phyloP scores from a whole-genome alignment of 345 rosid genomes.

The Jatropha curcas region DNA sequence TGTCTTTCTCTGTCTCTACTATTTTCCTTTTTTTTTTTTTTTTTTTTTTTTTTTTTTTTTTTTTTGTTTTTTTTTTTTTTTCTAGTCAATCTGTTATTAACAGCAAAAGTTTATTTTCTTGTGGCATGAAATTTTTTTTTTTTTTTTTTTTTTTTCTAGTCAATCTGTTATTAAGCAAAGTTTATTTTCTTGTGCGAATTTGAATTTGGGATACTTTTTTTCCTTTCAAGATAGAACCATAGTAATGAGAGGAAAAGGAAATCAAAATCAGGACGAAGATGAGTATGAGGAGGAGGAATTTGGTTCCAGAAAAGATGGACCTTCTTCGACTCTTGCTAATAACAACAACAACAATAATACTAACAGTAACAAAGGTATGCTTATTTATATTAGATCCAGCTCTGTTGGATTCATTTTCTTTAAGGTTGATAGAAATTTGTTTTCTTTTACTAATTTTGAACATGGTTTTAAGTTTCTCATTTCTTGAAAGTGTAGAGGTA shows the following conservation, averaged over 20 bases:
- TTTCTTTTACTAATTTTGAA: not conserved
- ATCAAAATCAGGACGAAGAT: constrained; percentile 61
- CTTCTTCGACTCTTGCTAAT: constrained; percentile 40
- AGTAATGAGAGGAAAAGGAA: constrained; percentile 68
- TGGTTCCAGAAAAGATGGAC: constrained; percentile 57
- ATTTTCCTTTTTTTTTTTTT: not conserved
- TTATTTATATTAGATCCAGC: constrained; percentile 38
- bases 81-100: too few relatives aligned
- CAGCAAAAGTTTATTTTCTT: too few relatives aligned
- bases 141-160: not conserved
- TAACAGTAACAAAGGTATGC: constrained; percentile 43
- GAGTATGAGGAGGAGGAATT: constrained; percentile 82
- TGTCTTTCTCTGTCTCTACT: not conserved
- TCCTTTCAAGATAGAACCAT: not conserved
- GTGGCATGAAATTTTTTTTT: too few relatives aligned
- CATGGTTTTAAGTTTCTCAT: not conserved
- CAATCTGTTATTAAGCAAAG: not conserved
- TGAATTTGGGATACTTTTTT: not conserved
- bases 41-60: too few relatives aligned
- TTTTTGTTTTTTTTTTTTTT: too few relatives aligned
- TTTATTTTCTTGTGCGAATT: not conserved
- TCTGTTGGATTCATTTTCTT: constrained; percentile 14
- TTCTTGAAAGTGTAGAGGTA: not conserved
- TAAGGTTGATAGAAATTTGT: not conserved
- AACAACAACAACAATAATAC: constrained; percentile 20